phyloP scores from a whole-genome alignment of 2,329 filamentous ascomycete species.

The Colletotrichum eleusines region DNA sequence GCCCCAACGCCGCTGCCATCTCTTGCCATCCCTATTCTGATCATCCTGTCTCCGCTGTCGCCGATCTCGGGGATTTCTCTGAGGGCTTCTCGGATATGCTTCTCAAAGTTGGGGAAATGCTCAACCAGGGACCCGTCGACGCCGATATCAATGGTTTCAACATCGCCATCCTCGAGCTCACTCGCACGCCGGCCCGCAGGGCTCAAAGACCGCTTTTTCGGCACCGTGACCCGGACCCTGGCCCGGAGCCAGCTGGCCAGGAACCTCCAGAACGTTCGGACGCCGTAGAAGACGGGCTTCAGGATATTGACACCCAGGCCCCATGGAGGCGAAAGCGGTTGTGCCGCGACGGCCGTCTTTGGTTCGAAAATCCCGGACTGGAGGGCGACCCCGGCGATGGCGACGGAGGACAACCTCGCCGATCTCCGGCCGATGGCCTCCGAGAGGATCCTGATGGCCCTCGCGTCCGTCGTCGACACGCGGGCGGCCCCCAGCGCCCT shows the following conservation, averaged over 20 bases:
- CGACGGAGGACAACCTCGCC: slow-evolving; percentile 43
- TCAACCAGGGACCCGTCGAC: slow-evolving; percentile 80
- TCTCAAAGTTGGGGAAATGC: slow-evolving; percentile 78
- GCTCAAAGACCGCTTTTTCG: neutral
- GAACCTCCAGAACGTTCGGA: slow-evolving; percentile 16
- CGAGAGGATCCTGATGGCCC: slow-evolving; percentile 71
- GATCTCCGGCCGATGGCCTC: slow-evolving; percentile 43
- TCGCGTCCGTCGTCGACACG: slow-evolving; percentile 67
- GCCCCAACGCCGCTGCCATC: slow-evolving; percentile 80
- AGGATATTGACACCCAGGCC: slow-evolving; percentile 11
- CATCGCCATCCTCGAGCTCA: slow-evolving; percentile 44
- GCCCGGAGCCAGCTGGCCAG: slow-evolving; percentile 17
- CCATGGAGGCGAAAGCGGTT: neutral
- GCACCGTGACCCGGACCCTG: neutral
- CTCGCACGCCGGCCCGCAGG: neutral
- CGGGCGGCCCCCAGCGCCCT: slow-evolving; percentile 56
- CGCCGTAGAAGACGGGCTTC: slow-evolving; percentile 11
- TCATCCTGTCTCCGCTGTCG: slow-evolving; percentile 69
- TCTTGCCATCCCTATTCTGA: slow-evolving; percentile 78
- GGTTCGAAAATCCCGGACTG: slow-evolving; percentile 41
- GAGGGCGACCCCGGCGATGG: slow-evolving; percentile 44
- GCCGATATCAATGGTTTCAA: slow-evolving; percentile 71
- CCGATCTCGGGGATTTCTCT: slow-evolving; percentile 73
- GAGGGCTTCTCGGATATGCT: slow-evolving; percentile 72
- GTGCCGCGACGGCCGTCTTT: neutral